Percentiles rank a stretch among this genome's conserved stretches.
Conservation (phyloP, 805 yeast species). For the Starmerella bacillaris region DNA sequence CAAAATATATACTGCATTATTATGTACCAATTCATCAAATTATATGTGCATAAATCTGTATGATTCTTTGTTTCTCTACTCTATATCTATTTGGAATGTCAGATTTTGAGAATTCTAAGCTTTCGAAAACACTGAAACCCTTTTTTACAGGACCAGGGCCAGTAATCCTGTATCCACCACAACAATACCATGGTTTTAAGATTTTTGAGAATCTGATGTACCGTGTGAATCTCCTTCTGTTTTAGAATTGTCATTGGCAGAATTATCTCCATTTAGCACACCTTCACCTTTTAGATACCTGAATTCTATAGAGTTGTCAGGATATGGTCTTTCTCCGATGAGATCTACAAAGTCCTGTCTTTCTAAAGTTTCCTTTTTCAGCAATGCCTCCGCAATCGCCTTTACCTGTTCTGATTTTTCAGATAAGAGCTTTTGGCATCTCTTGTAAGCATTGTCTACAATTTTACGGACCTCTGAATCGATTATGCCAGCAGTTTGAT, state of each 20-base stretch:
- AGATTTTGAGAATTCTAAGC: too few species aligned
- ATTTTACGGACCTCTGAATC: slow-evolving; percentile 71
- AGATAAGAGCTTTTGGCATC: slow-evolving; percentile 48
- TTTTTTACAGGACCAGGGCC: too few species aligned
- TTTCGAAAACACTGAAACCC: not conserved
- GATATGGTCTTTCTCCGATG: slow-evolving; percentile 81
- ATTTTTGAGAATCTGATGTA: too few species aligned
- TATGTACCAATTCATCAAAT: too few species aligned
- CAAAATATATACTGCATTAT: too few species aligned
- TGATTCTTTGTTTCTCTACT: too few species aligned
- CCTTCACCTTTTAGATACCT: slow-evolving; percentile 19
- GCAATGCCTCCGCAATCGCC: slow-evolving; percentile 69
- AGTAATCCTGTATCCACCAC: too few species aligned
- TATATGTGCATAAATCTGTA: too few species aligned
- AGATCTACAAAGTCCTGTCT: slow-evolving; percentile 84
- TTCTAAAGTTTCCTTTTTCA: slow-evolving; percentile 74
- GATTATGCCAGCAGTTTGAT: slow-evolving; percentile 60
- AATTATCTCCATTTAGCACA: slow-evolving; percentile 14
- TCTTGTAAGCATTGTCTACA: slow-evolving; percentile 53
- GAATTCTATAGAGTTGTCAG: slow-evolving; percentile 18
- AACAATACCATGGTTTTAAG: too few species aligned
- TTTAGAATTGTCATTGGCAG: too few species aligned
- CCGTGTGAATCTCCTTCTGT: too few species aligned
- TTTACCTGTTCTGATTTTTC: slow-evolving; percentile 64
- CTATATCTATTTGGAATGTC: too few species aligned